A percentile compares a stretch with the other conserved stretches of the same genome.
phyloP scores from a whole-genome alignment of 306 rosid genomes.

The Quercus wislizeni region DNA sequence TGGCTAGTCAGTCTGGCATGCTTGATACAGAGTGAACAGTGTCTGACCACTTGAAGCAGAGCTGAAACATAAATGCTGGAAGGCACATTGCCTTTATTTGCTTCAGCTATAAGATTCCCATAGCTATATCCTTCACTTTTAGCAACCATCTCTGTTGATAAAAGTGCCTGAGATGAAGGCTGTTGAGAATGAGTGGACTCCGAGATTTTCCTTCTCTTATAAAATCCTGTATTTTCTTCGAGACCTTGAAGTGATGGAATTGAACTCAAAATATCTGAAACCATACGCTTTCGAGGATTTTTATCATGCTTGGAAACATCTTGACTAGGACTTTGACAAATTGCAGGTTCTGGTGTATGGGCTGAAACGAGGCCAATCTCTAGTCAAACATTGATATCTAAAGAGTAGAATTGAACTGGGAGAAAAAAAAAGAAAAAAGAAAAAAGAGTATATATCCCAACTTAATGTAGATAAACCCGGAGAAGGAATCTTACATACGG shows the following conservation, averaged over 20 bases:
- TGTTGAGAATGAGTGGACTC: slow-evolving; percentile 41
- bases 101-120: slow-evolving; percentile 77
- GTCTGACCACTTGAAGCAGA: slow-evolving; percentile 94
- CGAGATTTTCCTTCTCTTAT: slow-evolving; percentile 65
- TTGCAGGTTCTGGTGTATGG: slow-evolving; percentile 55
- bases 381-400: slow-evolving; percentile 25
- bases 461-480: slow-evolving; percentile 20
- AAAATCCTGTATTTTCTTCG: slow-evolving; percentile 38
- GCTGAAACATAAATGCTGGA: slow-evolving; percentile 85
- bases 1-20: slow-evolving; percentile 96
- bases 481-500: slow-evolving; percentile 78
- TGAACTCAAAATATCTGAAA: slow-evolving; percentile 68
- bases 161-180: slow-evolving; percentile 44
- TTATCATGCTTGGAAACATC: slow-evolving; percentile 59
- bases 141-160: slow-evolving; percentile 48
- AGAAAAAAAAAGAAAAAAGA: background rate
- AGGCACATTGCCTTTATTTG: slow-evolving; percentile 83
- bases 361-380: slow-evolving; percentile 48
- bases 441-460: slow-evolving; percentile 13
- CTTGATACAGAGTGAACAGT: slow-evolving; percentile 85
- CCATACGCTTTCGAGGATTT: slow-evolving; percentile 68
- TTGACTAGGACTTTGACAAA: slow-evolving; percentile 36
- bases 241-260: slow-evolving; percentile 83
- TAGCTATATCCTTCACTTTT: slow-evolving; percentile 63
- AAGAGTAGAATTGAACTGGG: slow-evolving; percentile 1